Base-by-base conservation (phyloP, 371 early-diverging fungal species). In the Dinochytrium kinnereticum region DNA sequence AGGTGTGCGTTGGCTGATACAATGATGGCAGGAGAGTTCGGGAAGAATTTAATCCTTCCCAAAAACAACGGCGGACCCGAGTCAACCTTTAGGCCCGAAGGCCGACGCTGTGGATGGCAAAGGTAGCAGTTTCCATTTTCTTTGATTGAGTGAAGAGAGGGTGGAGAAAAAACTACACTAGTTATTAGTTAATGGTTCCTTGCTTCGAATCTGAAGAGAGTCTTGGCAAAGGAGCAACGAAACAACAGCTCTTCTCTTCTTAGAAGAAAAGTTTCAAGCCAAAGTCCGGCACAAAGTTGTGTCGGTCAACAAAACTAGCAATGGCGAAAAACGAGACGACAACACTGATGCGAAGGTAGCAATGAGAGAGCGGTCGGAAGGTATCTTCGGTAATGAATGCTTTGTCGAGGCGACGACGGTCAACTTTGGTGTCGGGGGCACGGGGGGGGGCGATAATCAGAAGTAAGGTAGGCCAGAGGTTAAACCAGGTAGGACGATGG, bases 21-120 rank as follows among this genome's bases (percentile, higher is more conserved):
- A 26, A 34, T 3, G 34, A 34, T 61, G 30, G 31, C 37, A 61
- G 31, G 34, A 37, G 61, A 34, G 61, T 17, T 34, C 24, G 61
- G 13, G 36, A 61, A 37, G 36, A 53, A 53, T 53, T 21, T 61
- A 24, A 28, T 33, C 3, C 17, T 34, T 36, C 36, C 61, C 61
- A 3, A 61, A 24, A 61, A 13, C 30, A 61, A 61, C 61, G 61
- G 61, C 61, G 34, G 36, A 34, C 61, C 61, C 34, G 36, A 34
- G 36, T 3, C 30, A 61, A 28, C 61, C 57, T 37, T 61, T 61
- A 61, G 61, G 61, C 61, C 61, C 61, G 61, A 61, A 61, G 61
- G 61, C 61, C 61, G 19, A 34, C 61, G 61, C 61, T 17, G 36
- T 10, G 36, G 61, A 24, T 61, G 61, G 57, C 57, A 55, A 24